Evolutionary conservation across 257 asterid species (phyloP).

Genomic region (Solanum bulbocastanum): DNA sequence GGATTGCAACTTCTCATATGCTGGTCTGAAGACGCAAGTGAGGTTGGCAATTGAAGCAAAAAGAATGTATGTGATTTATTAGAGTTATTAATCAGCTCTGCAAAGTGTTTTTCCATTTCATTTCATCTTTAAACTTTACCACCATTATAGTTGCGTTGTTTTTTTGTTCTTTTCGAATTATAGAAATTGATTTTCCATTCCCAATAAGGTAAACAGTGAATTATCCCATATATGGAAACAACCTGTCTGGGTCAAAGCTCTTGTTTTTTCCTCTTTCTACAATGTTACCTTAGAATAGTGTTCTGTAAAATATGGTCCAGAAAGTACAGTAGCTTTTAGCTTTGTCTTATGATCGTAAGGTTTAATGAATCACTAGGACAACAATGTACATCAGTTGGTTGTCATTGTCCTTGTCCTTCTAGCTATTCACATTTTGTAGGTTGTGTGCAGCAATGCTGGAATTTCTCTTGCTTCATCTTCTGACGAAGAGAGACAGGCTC

Average conservation of each 20-base stretch:
- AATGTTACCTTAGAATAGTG: neutral
- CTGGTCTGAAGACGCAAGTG: conserved; percentile 99
- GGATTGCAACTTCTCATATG: conserved; percentile 94
- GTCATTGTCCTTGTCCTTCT: neutral
- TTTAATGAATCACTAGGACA: neutral
- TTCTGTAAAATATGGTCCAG: neutral
- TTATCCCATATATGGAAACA: neutral
- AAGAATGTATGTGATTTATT: conserved; percentile 45
- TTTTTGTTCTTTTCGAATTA: neutral
- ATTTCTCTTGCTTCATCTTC: conserved; percentile 66
- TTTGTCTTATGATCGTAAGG: neutral
- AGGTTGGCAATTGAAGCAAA: conserved; percentile 85
- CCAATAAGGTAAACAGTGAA: neutral
- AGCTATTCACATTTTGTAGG: neutral
- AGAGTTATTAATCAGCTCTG: neutral
- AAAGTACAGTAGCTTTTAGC: neutral
- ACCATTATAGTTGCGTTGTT: neutral
- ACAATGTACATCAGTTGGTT: neutral
- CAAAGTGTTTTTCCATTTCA: neutral
- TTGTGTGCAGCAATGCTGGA: conserved; percentile 52
- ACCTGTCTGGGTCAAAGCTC: neutral
- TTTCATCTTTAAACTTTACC: neutral
- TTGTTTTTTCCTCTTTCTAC: neutral
- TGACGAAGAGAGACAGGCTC: conserved; percentile 52
- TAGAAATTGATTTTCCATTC: neutral